phyloP scores from a whole-genome alignment of 805 yeast species.

The Cyberlindnera galapagoensis region DNA sequence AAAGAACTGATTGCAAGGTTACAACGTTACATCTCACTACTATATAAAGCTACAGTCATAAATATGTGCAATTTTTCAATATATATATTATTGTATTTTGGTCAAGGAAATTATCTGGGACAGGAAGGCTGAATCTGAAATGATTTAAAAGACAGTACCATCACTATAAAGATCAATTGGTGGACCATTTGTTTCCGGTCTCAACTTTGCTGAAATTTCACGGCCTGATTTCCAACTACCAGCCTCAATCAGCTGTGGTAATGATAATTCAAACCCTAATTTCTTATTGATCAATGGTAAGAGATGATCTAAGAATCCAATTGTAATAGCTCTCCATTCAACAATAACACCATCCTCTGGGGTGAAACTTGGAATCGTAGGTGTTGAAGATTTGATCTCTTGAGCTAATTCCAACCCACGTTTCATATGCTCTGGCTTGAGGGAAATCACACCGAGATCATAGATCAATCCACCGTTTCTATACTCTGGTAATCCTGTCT shows the following conservation, averaged over 20 bases:
- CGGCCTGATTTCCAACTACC: conserved; percentile 68
- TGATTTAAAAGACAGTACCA: conserved; percentile 51
- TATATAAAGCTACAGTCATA: no score
- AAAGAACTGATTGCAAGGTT: no score
- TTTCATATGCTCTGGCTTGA: conserved; percentile 35
- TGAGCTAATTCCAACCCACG: conserved; percentile 33
- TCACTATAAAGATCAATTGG: conserved; percentile 58
- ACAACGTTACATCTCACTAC: no score
- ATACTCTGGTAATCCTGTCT: conserved; percentile 86
- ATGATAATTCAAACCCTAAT: conserved; percentile 32
- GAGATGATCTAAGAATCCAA: conserved; percentile 48
- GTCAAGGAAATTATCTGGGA: background rate
- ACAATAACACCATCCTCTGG: conserved; percentile 57
- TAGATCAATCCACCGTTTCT: conserved; percentile 61
- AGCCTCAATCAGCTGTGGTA: conserved; percentile 61
- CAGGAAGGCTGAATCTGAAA: background rate
- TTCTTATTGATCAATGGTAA: conserved; percentile 45
- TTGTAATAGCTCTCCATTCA: conserved; percentile 61
- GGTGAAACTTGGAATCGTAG: conserved; percentile 39
- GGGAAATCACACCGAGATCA: conserved; percentile 43
- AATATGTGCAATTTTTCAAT: no score
- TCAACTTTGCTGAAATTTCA: conserved; percentile 44
- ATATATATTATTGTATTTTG: background rate
- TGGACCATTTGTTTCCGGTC: conserved; percentile 50
- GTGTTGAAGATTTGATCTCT: conserved; percentile 21